phyloP scores from a whole-genome alignment of 2,329 filamentous ascomycete genomes.

The Botrytis deweyae region DNA sequence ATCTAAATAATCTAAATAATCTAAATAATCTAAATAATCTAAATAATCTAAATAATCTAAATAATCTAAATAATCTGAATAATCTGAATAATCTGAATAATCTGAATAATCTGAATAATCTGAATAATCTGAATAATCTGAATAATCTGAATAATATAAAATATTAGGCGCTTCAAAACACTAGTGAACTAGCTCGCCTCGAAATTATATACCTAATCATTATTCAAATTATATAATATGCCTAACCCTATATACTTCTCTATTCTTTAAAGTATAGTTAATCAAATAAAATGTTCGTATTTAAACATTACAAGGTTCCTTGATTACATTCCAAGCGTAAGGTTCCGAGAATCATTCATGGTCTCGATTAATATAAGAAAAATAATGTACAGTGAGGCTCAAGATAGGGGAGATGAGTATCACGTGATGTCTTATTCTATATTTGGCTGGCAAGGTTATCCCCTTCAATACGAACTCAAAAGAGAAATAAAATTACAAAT shows the following conservation, averaged over 20 bases:
- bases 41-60: no score
- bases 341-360: neutral
- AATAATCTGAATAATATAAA: no score
- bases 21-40: no score
- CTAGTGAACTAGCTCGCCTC: no score
- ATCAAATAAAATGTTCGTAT: neutral
- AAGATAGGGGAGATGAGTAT: neutral
- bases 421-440: neutral
- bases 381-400: neutral
- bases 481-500: neutral
- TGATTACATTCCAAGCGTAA: neutral
- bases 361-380: neutral
- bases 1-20: no score
- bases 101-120: no score
- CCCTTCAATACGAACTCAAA: neutral
- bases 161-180: no score
- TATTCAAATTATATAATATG: no score
- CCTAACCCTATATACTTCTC: neutral
- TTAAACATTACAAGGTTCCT: neutral
- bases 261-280: fast-evolving
- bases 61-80: no score
- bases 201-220: no score
- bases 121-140: no score
- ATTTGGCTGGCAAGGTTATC: neutral
- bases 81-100: no score